phyloP scores from a whole-genome alignment of 2,329 filamentous ascomycete species.

The Cryphonectria naterciae region DNA sequence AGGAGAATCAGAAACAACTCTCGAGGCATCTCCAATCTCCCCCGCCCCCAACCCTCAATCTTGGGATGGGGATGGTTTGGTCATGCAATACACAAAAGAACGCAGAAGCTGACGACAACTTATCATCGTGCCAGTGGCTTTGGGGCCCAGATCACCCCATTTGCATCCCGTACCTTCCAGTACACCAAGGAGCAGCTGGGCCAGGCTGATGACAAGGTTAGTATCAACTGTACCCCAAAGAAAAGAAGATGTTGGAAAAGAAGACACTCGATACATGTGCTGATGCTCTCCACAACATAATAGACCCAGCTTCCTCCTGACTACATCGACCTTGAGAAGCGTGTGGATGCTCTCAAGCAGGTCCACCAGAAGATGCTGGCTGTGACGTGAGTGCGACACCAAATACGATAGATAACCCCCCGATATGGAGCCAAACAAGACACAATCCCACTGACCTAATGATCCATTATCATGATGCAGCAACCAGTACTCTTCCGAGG shows the following conservation, averaged over 20 bases:
- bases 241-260: neutral
- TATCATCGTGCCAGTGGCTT: conserved; percentile 46
- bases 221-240: neutral
- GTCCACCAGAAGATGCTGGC: conserved; percentile 97
- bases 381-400: conserved; percentile 74
- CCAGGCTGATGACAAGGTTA: conserved; percentile 89
- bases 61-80: conserved; percentile 25
- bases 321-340: conserved; percentile 98
- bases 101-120: conserved; percentile 38
- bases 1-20: neutral
- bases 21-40: neutral
- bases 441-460: conserved; percentile 10
- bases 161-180: conserved; percentile 92
- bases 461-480: conserved; percentile 48
- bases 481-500: conserved; percentile 89
- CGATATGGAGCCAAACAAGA: neutral
- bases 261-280: neutral
- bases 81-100: conserved; percentile 6
- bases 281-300: conserved; percentile 20
- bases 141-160: conserved; percentile 86
- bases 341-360: conserved; percentile 94
- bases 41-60: conserved; percentile 15
- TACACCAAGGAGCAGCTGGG: conserved; percentile 98
- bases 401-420: neutral
- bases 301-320: conserved; percentile 95